Percentiles rank a stretch among this genome's conserved stretches.
These are phyloP conservation scores for Xylaria castorea DNA, from an alignment of 495 filamentous ascomycete species.

Conservation along the genomic window DNA sequence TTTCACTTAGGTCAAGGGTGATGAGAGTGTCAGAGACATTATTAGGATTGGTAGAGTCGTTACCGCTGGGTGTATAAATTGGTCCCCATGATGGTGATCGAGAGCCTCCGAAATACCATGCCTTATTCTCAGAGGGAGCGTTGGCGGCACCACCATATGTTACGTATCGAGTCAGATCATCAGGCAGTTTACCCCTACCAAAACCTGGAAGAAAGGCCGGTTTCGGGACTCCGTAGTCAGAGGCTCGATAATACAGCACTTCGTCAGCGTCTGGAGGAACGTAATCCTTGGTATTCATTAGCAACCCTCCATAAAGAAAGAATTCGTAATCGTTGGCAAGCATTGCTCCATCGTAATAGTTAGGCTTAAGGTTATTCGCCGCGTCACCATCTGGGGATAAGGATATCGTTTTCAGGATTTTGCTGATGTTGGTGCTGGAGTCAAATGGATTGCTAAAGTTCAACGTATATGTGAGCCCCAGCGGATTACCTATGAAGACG, in stretches of 20 bases:
- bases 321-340: constrained; percentile 70
- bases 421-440: constrained; percentile 58
- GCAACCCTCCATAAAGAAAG: constrained; percentile 58
- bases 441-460: constrained; percentile 67
- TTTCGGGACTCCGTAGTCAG: constrained; percentile 54
- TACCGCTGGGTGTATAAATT: constrained; percentile 46
- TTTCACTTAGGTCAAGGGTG: constrained; percentile 63
- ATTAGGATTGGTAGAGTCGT: constrained; percentile 43
- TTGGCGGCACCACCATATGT: constrained; percentile 68
- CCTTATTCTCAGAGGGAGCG: constrained; percentile 73
- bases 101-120: constrained; percentile 75
- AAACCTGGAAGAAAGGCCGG: constrained; percentile 52
- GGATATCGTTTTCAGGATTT: constrained; percentile 53
- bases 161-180: constrained; percentile 64
- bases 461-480: constrained; percentile 58
- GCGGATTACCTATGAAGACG: constrained; percentile 47
- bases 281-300: constrained; percentile 31
- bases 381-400: constrained; percentile 51
- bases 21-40: constrained; percentile 61
- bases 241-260: constrained; percentile 58
- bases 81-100: constrained; percentile 53
- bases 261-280: constrained; percentile 43
- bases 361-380: constrained; percentile 64
- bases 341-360: constrained; percentile 68
- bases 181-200: constrained; percentile 43